These are phyloP conservation scores for Sparassis latifolia DNA, from an alignment of 1,284 basidiomycete species.

Conservation along the genomic window DNA sequence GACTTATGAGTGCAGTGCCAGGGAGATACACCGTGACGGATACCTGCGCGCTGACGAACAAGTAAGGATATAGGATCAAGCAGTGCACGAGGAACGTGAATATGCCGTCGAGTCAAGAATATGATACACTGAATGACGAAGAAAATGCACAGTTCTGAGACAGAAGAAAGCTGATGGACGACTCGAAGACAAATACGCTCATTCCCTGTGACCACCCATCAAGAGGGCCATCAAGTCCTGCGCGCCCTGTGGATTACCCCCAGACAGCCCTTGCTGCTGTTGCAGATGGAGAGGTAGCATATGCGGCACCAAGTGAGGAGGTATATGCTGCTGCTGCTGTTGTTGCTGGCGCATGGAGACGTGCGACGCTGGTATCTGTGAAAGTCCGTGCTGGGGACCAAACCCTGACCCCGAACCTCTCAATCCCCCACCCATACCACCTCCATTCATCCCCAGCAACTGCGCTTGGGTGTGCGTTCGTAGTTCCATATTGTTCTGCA, in stretches of 20 bases:
- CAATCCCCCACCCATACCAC: conserved; percentile 25
- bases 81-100: no score
- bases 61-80: no score
- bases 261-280: conserved; percentile 42
- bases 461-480: conserved; percentile 45
- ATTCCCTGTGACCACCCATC: conserved; percentile 67
- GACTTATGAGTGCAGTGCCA: no score
- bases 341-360: conserved; percentile 31
- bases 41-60: no score
- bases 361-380: conserved; percentile 30
- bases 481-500: conserved; percentile 47
- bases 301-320: conserved; percentile 50
- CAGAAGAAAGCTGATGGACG: neutral
- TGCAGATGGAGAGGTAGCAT: conserved; percentile 56
- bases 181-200: conserved; percentile 15
- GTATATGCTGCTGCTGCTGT: conserved; percentile 32
- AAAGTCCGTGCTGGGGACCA: conserved; percentile 42
- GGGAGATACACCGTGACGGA: no score
- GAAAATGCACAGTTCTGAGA: neutral
- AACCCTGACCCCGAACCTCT: conserved; percentile 41
- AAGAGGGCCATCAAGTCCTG: conserved; percentile 75
- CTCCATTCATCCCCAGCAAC: conserved; percentile 40
- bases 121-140: no score
- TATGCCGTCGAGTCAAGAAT: no score
- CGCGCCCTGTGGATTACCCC: conserved; percentile 45